phyloP scores from a whole-genome alignment of 1,284 basidiomycete genomes.

The Cutaneotrichosporon cavernicola region DNA sequence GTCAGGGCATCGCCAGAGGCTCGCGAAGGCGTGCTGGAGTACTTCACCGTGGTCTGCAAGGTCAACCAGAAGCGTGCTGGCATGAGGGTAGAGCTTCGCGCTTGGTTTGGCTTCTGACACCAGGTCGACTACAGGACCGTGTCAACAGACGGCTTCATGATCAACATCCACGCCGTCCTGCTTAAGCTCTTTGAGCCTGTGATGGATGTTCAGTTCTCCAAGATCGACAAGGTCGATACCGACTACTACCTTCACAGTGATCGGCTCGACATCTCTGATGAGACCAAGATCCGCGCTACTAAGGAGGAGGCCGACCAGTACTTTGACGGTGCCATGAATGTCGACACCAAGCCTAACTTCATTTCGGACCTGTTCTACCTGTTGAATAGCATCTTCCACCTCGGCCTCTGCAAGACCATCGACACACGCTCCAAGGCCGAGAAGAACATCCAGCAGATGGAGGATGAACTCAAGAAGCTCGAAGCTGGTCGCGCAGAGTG shows the following conservation, averaged over 20 bases:
- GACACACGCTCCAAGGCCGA: slow-evolving; percentile 67
- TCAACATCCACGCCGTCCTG: slow-evolving; percentile 80
- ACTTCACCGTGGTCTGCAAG: slow-evolving; percentile 71
- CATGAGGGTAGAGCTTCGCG: slow-evolving; percentile 65
- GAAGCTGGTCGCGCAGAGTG: slow-evolving; percentile 68
- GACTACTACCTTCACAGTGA: slow-evolving; percentile 71
- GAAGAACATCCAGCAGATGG: slow-evolving; percentile 72
- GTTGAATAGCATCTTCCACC: slow-evolving; percentile 76
- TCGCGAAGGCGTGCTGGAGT: slow-evolving; percentile 80
- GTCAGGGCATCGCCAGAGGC: slow-evolving; percentile 77
- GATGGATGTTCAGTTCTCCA: slow-evolving; percentile 86
- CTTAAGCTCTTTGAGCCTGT: slow-evolving; percentile 93
- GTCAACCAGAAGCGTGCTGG: slow-evolving; percentile 84
- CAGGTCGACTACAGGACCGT: slow-evolving; percentile 82
- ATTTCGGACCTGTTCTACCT: slow-evolving; percentile 95
- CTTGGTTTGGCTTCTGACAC: background rate
- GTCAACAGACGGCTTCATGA: slow-evolving; percentile 88
- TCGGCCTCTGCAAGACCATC: slow-evolving; percentile 77
- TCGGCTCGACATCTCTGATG: slow-evolving; percentile 74
- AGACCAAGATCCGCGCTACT: slow-evolving; percentile 87
- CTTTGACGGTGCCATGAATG: slow-evolving; percentile 59
- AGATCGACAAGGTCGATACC: slow-evolving; percentile 91
- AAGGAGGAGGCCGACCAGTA: slow-evolving; percentile 74
- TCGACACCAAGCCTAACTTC: slow-evolving; percentile 64
- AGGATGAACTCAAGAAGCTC: slow-evolving; percentile 72